These are phyloP conservation scores for Sanghuangporus weigelae DNA, from an alignment of 1,284 basidiomycete genomes.

Conservation along the genomic window DNA sequence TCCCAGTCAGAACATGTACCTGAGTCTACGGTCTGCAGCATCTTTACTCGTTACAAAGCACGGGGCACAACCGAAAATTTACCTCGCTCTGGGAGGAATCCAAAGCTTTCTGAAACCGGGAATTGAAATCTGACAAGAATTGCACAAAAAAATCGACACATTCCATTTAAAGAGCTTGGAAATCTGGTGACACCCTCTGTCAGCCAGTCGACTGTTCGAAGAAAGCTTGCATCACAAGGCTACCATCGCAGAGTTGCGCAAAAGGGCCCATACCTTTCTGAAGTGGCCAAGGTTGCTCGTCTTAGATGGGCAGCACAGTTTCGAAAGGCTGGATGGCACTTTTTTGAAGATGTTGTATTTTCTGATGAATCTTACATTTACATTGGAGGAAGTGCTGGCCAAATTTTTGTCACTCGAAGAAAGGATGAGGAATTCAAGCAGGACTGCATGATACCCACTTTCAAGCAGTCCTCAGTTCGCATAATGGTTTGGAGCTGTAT, in stretches of 20 bases:
- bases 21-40: not conserved
- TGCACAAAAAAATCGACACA: not conserved
- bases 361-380: conserved; percentile 2
- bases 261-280: not conserved
- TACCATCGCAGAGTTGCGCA: not conserved
- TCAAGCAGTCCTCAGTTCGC: conserved; percentile 18
- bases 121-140: not conserved
- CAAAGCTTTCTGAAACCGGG: not conserved
- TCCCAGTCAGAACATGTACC: not conserved
- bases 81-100: not conserved
- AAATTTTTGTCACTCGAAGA: not conserved
- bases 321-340: not conserved
- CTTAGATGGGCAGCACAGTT: not conserved
- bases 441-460: conserved; percentile 19
- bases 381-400: not conserved
- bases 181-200: not conserved
- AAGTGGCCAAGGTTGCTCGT: not conserved
- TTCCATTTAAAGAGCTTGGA: not conserved
- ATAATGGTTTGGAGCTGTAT: conserved; percentile 21
- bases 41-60: not conserved
- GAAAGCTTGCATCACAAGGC: not conserved
- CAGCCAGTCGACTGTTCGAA: not conserved
- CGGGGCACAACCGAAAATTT: not conserved
- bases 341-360: not conserved
- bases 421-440: conserved; percentile 4